These are phyloP conservation scores for Pseudogymnoascus sp. DNA, from an alignment of 2,329 filamentous ascomycete genomes.

Conservation along the genomic window DNA sequence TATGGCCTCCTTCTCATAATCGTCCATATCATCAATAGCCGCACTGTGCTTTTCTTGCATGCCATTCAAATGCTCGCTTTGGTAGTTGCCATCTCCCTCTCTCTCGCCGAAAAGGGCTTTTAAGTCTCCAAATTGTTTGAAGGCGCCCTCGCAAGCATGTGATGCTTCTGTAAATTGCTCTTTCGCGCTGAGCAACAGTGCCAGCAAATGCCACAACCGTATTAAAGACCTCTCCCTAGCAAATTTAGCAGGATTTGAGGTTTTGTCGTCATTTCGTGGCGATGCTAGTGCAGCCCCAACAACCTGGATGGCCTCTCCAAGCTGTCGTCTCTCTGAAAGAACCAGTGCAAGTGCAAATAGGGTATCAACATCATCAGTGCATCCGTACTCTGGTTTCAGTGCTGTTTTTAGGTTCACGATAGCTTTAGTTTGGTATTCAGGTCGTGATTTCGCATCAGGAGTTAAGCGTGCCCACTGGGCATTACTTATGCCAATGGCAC, in stretches of 20 bases:
- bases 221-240: slow-evolving; percentile 57
- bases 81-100: slow-evolving; percentile 42
- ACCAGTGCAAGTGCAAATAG: slow-evolving; percentile 76
- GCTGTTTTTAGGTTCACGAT: slow-evolving; percentile 69
- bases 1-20: slow-evolving; percentile 75
- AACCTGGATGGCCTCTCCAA: slow-evolving; percentile 72
- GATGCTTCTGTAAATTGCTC: slow-evolving; percentile 77
- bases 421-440: slow-evolving; percentile 69
- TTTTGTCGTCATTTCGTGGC: slow-evolving; percentile 33
- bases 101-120: slow-evolving; percentile 60
- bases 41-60: slow-evolving; percentile 28
- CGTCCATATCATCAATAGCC: slow-evolving; percentile 69
- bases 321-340: slow-evolving; percentile 79
- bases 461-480: slow-evolving; percentile 83
- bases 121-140: slow-evolving; percentile 78
- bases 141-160: slow-evolving; percentile 79
- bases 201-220: slow-evolving; percentile 84
- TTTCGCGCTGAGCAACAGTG: slow-evolving; percentile 75
- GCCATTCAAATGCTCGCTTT: slow-evolving; percentile 59
- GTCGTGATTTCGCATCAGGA: slow-evolving; percentile 63
- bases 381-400: slow-evolving; percentile 58
- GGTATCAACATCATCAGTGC: slow-evolving; percentile 63
- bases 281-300: slow-evolving; percentile 69
- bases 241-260: slow-evolving; percentile 31
- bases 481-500: slow-evolving; percentile 77